Evolutionary conservation across 73 alveolate genomes (phyloP).

Genomic region (Tetrahymena malaccensis): DNA sequence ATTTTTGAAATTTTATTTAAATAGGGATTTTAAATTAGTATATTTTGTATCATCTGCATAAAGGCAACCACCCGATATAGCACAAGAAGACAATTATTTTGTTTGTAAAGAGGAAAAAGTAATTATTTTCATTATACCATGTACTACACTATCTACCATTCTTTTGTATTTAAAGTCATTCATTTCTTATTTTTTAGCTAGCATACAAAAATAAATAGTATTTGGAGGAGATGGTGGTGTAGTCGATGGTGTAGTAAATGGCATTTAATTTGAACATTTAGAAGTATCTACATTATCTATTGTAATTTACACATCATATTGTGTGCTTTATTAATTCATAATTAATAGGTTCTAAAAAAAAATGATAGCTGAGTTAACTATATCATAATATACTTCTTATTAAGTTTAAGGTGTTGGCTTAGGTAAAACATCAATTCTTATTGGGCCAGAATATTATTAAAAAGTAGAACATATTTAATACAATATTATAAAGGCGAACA

Average conservation of each 20-base stretch:
- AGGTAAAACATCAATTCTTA: background rate
- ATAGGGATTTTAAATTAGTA: background rate
- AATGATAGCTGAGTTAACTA: background rate
- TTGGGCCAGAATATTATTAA: background rate
- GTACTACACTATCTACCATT: background rate
- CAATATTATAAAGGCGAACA: too few relatives aligned
- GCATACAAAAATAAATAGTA: background rate
- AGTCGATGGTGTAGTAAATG: background rate
- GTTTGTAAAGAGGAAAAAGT: background rate
- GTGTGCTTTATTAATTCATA: background rate
- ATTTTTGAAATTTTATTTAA: background rate
- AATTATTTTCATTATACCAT: background rate
- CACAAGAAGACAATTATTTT: background rate
- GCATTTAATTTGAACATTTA: background rate
- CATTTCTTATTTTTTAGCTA: background rate
- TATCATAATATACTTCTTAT: background rate
- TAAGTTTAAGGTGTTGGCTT: background rate
- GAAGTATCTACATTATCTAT: background rate
- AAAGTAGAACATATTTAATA: too few relatives aligned
- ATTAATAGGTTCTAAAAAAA: background rate
- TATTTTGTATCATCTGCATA: background rate
- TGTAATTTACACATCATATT: background rate
- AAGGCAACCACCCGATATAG: background rate
- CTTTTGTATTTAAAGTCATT: background rate
- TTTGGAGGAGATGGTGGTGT: too few relatives aligned